Evolutionary conservation across 2,329 filamentous ascomycete genomes (phyloP).

Genomic region (Arachnopeziza araneosa): DNA sequence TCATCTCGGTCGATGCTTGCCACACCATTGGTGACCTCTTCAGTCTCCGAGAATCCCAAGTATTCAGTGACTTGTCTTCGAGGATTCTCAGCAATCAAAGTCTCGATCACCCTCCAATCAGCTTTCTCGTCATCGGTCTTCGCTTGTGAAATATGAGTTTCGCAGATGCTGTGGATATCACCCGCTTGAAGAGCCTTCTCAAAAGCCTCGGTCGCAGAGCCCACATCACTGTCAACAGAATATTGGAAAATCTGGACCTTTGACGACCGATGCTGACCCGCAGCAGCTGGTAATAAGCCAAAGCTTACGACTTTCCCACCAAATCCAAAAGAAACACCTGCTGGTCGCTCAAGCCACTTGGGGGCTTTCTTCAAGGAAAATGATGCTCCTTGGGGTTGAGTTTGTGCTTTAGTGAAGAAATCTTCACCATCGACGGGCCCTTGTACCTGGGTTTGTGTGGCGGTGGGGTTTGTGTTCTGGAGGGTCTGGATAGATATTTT

Average conservation of each 20-base stretch:
- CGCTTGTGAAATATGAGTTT: conserved; percentile 68
- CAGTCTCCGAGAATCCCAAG: conserved; percentile 65
- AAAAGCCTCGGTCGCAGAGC: conserved; percentile 79
- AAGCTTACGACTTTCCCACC: conserved; percentile 86
- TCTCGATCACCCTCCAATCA: conserved; percentile 93
- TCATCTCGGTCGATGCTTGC: conserved; percentile 31
- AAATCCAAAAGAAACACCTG: conserved; percentile 88
- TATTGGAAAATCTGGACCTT: conserved; percentile 83
- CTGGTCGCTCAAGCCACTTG: conserved; percentile 82
- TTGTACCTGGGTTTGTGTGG: conserved; percentile 61
- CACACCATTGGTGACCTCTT: conserved; percentile 48
- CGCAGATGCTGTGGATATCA: conserved; percentile 72
- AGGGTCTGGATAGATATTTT: conserved; percentile 92
- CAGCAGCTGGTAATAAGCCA: conserved; percentile 49
- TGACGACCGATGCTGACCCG: conserved; percentile 63
- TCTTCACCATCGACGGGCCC: conserved; percentile 81
- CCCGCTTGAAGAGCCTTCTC: conserved; percentile 75
- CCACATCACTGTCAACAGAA: conserved; percentile 78
- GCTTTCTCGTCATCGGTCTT: conserved; percentile 87
- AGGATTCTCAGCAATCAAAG: conserved; percentile 78
- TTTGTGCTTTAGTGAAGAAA: conserved; percentile 92
- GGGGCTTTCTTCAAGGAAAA: conserved; percentile 85
- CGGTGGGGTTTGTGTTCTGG: conserved; percentile 82
- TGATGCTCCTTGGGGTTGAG: conserved; percentile 81
- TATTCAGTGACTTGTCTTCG: conserved; percentile 81